Conservation (phyloP, 345 rosid species). For the Euphorbia tirucalli region DNA sequence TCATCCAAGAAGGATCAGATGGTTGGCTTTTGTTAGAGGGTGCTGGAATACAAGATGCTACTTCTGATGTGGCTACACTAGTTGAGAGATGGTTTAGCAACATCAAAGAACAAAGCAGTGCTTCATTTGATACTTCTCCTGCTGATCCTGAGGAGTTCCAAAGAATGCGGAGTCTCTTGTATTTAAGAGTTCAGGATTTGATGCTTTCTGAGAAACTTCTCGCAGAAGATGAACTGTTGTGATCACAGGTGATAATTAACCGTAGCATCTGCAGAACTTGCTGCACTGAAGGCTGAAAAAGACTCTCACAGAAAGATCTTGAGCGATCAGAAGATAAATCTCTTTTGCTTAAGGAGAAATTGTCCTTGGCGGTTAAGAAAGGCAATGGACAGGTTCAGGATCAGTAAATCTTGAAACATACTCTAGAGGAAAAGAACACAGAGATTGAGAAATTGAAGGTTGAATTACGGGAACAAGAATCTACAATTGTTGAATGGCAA, state of each 20-base stretch:
- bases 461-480: constrained; percentile 53
- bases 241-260: constrained; percentile 43
- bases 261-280: constrained; percentile 44
- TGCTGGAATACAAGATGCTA: constrained; percentile 45
- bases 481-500: constrained; percentile 45
- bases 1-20: constrained; percentile 57
- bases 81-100: constrained; percentile 54
- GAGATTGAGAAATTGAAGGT: constrained; percentile 62
- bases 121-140: constrained; percentile 34
- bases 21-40: constrained; percentile 52
- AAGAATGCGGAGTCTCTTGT: constrained; percentile 63
- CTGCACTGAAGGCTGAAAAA: constrained; percentile 54
- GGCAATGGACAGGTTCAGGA: constrained; percentile 92
- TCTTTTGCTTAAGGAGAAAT: constrained; percentile 68
- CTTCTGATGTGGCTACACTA: constrained; percentile 40
- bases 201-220: constrained; percentile 54
- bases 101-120: constrained; percentile 43
- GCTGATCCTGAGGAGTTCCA: constrained; percentile 44
- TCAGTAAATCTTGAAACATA: constrained; percentile 60
- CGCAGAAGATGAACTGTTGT: constrained; percentile 54
- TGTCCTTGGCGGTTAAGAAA: constrained; percentile 90
- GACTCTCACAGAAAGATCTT: constrained; percentile 54
- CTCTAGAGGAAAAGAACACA: constrained; percentile 61
- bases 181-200: constrained; percentile 58
- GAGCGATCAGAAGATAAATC: constrained; percentile 79